phyloP scores from a whole-genome alignment of 2,329 filamentous ascomycete species.

The Diaporthe destruens region DNA sequence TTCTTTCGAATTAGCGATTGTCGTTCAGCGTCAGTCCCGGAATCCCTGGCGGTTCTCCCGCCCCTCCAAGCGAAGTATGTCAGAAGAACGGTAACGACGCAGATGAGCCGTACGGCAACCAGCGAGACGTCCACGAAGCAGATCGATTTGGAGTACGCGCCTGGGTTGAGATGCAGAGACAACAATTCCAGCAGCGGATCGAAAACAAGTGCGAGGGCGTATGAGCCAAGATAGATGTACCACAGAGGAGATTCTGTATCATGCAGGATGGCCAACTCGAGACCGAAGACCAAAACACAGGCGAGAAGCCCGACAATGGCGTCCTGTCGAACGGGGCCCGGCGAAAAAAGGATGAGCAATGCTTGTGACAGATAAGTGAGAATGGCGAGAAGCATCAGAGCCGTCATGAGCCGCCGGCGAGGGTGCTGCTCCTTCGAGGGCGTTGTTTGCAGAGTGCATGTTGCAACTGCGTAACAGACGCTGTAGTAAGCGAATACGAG shows the following conservation, averaged over 20 bases:
- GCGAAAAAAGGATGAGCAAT: slow-evolving; percentile 50
- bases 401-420: slow-evolving; percentile 58
- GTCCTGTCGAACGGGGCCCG: slow-evolving; percentile 54
- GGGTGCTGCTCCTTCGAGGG: slow-evolving; percentile 53
- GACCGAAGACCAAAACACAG: slow-evolving; percentile 73
- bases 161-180: slow-evolving; percentile 41
- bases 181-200: slow-evolving; percentile 61
- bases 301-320: slow-evolving; percentile 70
- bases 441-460: slow-evolving; percentile 66
- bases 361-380: slow-evolving; percentile 64
- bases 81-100: slow-evolving; percentile 52
- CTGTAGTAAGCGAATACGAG: slow-evolving; percentile 70
- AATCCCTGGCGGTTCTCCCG: slow-evolving; percentile 42
- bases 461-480: slow-evolving; percentile 61
- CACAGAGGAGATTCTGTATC: slow-evolving; percentile 66
- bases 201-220: slow-evolving; percentile 68
- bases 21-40: slow-evolving; percentile 65
- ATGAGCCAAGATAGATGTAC: slow-evolving; percentile 74
- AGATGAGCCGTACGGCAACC: slow-evolving; percentile 51
- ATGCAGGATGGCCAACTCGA: slow-evolving; percentile 67
- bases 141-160: slow-evolving; percentile 30
- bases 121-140: slow-evolving; percentile 49
- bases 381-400: slow-evolving; percentile 58
- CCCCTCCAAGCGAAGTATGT: slow-evolving; percentile 47
- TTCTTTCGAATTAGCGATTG: slow-evolving; percentile 67